Evolutionary conservation across 2,329 filamentous ascomycete genomes (phyloP).

Genomic region (Hypoxylon sp.): DNA sequence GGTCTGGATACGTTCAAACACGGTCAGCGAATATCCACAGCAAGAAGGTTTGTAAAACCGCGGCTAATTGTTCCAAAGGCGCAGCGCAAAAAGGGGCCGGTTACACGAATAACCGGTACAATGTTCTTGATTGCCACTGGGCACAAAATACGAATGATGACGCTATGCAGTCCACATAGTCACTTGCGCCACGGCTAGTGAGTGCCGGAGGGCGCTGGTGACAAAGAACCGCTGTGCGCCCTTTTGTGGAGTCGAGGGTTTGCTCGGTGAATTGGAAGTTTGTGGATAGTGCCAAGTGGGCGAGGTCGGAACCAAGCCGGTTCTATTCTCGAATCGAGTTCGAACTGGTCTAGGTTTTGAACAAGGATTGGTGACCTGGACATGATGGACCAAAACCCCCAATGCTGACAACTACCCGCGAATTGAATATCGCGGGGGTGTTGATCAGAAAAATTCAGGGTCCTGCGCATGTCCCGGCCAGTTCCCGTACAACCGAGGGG

Average conservation of each 20-base stretch:
- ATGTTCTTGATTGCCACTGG: slow-evolving; percentile 24
- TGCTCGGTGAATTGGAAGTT: slow-evolving; percentile 30
- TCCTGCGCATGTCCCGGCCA: slow-evolving; percentile 9
- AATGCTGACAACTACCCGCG: slow-evolving; percentile 18
- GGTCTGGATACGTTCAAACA: slow-evolving; percentile 51
- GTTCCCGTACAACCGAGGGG: slow-evolving; percentile 10
- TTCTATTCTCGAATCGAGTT: slow-evolving; percentile 32
- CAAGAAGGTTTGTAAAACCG: slow-evolving; percentile 3
- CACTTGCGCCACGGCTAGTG: slow-evolving; percentile 25
- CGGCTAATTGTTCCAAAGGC: too few species aligned
- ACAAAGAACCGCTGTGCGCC: slow-evolving; percentile 21
- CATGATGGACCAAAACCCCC: too few species aligned
- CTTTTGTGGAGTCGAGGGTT: slow-evolving; percentile 19
- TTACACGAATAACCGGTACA: slow-evolving; percentile 5
- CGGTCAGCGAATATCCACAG: slow-evolving; percentile 11
- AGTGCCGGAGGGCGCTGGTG: slow-evolving; percentile 13
- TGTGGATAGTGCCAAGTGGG: slow-evolving; percentile 29
- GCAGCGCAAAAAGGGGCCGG: too few species aligned
- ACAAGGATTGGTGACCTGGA: slow-evolving; percentile 29
- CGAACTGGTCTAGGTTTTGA: slow-evolving; percentile 14
- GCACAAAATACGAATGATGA: slow-evolving; percentile 24
- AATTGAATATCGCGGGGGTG: slow-evolving; percentile 21
- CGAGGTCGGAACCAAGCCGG: slow-evolving; percentile 39
- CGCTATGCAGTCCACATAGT: slow-evolving; percentile 20
- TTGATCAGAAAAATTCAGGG: slow-evolving; percentile 26